These are phyloP conservation scores for Fragosphaeria purpurea DNA, from an alignment of 2,329 filamentous ascomycete genomes.

Conservation along the genomic window DNA sequence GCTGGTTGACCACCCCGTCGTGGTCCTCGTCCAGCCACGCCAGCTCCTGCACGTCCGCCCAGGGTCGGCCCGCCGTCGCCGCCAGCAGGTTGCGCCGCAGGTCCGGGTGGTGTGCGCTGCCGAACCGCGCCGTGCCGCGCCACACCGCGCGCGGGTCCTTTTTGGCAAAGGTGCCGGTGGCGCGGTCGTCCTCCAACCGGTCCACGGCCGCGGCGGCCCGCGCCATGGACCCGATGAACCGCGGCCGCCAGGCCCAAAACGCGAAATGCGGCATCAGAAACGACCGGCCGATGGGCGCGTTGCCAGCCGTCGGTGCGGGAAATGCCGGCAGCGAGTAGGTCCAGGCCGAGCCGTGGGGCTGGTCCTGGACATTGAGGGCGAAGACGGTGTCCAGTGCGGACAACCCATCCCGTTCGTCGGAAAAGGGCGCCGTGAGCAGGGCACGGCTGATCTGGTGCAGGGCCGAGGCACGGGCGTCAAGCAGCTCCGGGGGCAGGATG, in stretches of 20 bases:
- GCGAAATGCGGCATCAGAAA: constrained; percentile 11
- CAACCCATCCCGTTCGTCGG: constrained; percentile 26
- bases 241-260: constrained; percentile 9
- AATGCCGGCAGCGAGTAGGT: constrained; percentile 34
- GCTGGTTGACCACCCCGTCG: background rate
- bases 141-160: constrained; percentile 37
- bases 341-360: constrained; percentile 31
- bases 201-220: constrained; percentile 26
- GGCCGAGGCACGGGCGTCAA: constrained; percentile 33
- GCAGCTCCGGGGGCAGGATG: constrained; percentile 32
- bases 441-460: constrained; percentile 45
- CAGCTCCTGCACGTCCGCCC: constrained; percentile 33
- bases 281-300: constrained; percentile 10
- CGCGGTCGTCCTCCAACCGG: constrained; percentile 22
- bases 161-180: constrained; percentile 13
- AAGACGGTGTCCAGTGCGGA: constrained; percentile 38
- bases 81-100: constrained; percentile 25
- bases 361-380: constrained; percentile 41
- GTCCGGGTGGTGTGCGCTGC: constrained; percentile 22
- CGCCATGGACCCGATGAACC: constrained; percentile 3
- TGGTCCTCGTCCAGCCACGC: constrained; percentile 13
- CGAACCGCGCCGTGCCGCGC: constrained; percentile 38
- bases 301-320: constrained; percentile 12
- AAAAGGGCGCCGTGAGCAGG: constrained; percentile 35
- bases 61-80: constrained; percentile 12